Evolutionary conservation across 2,329 filamentous ascomycete genomes (phyloP).

Genomic region (Dendryphion nanum): DNA sequence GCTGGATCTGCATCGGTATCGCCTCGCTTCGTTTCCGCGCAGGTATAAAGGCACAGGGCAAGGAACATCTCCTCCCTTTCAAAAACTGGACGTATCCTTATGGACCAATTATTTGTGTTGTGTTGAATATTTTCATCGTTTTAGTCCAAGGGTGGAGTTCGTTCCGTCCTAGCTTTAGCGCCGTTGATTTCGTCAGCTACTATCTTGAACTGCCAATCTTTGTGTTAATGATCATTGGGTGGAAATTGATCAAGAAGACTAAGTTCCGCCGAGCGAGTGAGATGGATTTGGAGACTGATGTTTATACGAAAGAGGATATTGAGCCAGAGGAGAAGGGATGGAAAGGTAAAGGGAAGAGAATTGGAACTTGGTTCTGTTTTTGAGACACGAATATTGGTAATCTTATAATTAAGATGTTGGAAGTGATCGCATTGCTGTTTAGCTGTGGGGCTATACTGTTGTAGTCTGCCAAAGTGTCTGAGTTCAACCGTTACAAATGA

Average conservation of each 20-base stretch:
- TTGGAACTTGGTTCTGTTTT: too few species aligned
- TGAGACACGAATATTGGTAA: too few species aligned
- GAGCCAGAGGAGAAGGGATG: too few species aligned
- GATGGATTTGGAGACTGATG: constrained; percentile 31
- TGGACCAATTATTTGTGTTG: constrained; percentile 44
- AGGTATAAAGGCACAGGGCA: constrained; percentile 46
- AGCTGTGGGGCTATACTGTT: too few species aligned
- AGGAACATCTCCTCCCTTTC: constrained; percentile 46
- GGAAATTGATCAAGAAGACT: constrained; percentile 30
- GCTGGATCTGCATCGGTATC: constrained; percentile 55
- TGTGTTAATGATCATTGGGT: constrained; percentile 23
- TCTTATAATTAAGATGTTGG: too few species aligned
- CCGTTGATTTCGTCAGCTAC: constrained; percentile 49
- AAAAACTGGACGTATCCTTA: constrained; percentile 60
- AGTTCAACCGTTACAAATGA: too few species aligned
- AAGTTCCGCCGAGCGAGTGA: constrained; percentile 23
- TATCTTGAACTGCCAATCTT: constrained; percentile 44
- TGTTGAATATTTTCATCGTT: constrained; percentile 28
- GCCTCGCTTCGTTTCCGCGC: constrained; percentile 59
- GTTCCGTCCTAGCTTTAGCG: constrained; percentile 50
- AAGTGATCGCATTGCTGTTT: too few species aligned
- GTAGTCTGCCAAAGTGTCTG: too few species aligned
- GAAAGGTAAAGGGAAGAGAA: too few species aligned
- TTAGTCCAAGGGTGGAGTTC: constrained; percentile 44
- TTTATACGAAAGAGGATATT: constrained; percentile 31